A percentile compares a stretch with the other conserved stretches of the same genome.
Evolutionary conservation across 495 filamentous ascomycete genomes (phyloP).

Genomic region (Hyaloscypha bicolor): DNA sequence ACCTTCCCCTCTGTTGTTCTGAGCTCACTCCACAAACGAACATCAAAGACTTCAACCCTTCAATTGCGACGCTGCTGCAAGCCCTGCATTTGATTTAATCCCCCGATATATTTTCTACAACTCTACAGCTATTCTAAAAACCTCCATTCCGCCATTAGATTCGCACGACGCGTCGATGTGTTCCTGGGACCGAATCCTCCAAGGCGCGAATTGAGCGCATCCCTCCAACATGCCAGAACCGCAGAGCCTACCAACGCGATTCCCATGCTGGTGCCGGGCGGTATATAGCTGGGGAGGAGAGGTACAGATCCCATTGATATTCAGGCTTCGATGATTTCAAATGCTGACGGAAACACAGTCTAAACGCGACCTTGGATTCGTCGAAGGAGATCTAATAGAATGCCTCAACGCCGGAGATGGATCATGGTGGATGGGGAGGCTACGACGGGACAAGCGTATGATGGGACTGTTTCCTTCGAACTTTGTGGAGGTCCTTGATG

Average conservation of each 20-base stretch:
- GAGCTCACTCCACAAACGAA: neutral
- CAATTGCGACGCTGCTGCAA: neutral
- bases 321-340: neutral
- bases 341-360: conserved; percentile 51
- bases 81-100: neutral
- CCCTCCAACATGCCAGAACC: conserved; percentile 72
- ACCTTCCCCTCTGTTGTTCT: neutral
- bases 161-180: conserved; percentile 13
- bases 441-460: conserved; percentile 83
- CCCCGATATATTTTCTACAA: neutral
- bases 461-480: conserved; percentile 95
- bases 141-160: neutral
- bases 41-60: neutral
- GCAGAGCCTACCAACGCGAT: conserved; percentile 68
- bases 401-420: conserved; percentile 97
- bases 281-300: conserved; percentile 98
- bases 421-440: conserved; percentile 94
- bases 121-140: neutral
- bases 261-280: conserved; percentile 95
- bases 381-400: conserved; percentile 97
- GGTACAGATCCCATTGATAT: conserved; percentile 44
- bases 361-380: conserved; percentile 90
- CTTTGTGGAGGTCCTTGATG: conserved; percentile 88
- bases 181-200: neutral
- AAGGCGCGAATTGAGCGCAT: conserved; percentile 14